Evolutionary conservation across 2,329 filamentous ascomycete species (phyloP).

Genomic region (Monosporascus ibericus): DNA sequence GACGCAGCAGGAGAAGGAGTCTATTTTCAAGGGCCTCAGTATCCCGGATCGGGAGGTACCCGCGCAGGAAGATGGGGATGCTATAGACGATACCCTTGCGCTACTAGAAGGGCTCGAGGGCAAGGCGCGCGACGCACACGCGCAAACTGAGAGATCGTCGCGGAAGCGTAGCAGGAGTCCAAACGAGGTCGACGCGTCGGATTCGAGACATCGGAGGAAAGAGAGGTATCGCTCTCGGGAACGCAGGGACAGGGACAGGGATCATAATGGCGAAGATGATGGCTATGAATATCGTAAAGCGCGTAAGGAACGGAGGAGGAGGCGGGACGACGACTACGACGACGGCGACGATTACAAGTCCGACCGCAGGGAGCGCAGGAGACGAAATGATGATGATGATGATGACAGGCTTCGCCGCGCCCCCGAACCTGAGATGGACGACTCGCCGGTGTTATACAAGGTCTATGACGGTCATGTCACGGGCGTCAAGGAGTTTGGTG

Average conservation of each 20-base stretch:
- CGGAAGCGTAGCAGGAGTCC: slow-evolving; percentile 57
- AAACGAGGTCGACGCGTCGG: slow-evolving; percentile 34
- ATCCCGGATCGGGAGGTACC: slow-evolving; percentile 67
- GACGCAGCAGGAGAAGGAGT: slow-evolving; percentile 64
- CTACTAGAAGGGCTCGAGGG: slow-evolving; percentile 80
- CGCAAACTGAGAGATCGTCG: slow-evolving; percentile 31
- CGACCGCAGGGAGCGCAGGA: slow-evolving; percentile 40
- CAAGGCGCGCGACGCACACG: slow-evolving; percentile 41
- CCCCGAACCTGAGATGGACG: slow-evolving; percentile 71
- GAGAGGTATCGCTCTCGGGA: slow-evolving; percentile 22
- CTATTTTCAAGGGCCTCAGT: slow-evolving; percentile 84
- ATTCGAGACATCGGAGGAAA: slow-evolving; percentile 30
- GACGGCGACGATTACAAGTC: slow-evolving; percentile 55
- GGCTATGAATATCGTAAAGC: slow-evolving; percentile 28
- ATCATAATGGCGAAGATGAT: slow-evolving; percentile 21
- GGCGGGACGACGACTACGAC: slow-evolving; percentile 40
- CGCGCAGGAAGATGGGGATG: slow-evolving; percentile 45
- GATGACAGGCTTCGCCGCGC: slow-evolving; percentile 59
- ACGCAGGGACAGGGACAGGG: slow-evolving; percentile 26
- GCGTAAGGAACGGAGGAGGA: slow-evolving; percentile 40
- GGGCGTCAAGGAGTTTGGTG: slow-evolving; percentile 91
- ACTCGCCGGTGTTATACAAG: slow-evolving; percentile 75
- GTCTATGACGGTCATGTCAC: slow-evolving; percentile 87
- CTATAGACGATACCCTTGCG: slow-evolving; percentile 88
- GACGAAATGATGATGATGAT: slow-evolving; percentile 35